Evolutionary conservation across 2,329 filamentous ascomycete genomes (phyloP).

Genomic region (Apiospora saccharicola): DNA sequence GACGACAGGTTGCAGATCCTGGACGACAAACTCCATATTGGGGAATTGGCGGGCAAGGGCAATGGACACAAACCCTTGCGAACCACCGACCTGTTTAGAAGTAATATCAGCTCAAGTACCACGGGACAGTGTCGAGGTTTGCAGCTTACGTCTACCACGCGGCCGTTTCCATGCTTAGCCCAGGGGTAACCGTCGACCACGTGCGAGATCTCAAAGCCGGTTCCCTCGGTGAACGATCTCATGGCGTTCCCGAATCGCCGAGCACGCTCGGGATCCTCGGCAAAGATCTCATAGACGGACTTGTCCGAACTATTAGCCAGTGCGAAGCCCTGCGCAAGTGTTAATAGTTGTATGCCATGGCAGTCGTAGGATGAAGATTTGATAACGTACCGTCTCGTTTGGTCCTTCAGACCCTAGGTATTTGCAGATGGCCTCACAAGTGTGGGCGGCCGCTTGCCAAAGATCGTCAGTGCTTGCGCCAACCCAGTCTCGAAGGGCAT

Average conservation of each 20-base stretch:
- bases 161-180: slow-evolving; percentile 28
- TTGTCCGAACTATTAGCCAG: slow-evolving; percentile 33
- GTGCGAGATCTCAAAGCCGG: slow-evolving; percentile 30
- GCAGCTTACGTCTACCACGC: slow-evolving; percentile 32
- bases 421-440: slow-evolving; percentile 32
- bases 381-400: slow-evolving; percentile 30
- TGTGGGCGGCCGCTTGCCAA: slow-evolving; percentile 33
- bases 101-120: not conserved
- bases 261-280: slow-evolving; percentile 32
- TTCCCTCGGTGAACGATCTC: slow-evolving; percentile 23
- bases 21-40: slow-evolving; percentile 35
- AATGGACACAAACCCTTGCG: slow-evolving; percentile 28
- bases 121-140: not conserved
- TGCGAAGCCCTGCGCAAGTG: slow-evolving; percentile 32
- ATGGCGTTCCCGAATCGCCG: slow-evolving; percentile 35
- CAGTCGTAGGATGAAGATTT: not conserved
- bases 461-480: slow-evolving; percentile 32
- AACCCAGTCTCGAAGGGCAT: slow-evolving; percentile 33
- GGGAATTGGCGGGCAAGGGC: slow-evolving; percentile 29
- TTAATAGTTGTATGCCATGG: not conserved
- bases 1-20: slow-evolving; percentile 37
- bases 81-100: slow-evolving; percentile 31
- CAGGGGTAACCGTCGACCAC: slow-evolving; percentile 32
- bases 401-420: slow-evolving; percentile 33
- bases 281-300: slow-evolving; percentile 33